Percentiles rank a stretch among this genome's conserved stretches.
Evolutionary conservation across 2,329 filamentous ascomycete species (phyloP).

Genomic region (Alternaria gaisen): DNA sequence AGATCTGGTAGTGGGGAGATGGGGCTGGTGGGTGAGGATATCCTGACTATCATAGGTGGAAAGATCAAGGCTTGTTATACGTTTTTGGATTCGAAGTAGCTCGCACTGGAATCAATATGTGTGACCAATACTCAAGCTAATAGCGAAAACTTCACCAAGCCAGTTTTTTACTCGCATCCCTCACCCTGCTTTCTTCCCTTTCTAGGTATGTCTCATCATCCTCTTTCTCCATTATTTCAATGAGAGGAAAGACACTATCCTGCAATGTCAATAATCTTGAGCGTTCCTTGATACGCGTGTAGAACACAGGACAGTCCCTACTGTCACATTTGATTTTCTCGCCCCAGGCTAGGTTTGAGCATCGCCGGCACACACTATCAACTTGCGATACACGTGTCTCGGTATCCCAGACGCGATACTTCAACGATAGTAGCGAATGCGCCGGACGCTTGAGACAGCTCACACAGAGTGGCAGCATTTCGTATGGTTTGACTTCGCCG

Average conservation of each 20-base stretch:
- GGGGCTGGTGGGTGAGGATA: conserved; percentile 16
- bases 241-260: conserved; percentile 36
- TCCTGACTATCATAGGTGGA: conserved; percentile 17
- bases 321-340: conserved; percentile 90
- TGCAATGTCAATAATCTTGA: conserved; percentile 33
- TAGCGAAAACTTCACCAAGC: neutral
- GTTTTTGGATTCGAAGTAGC: conserved; percentile 17
- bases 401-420: conserved; percentile 67
- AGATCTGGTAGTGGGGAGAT: neutral
- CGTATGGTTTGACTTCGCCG: conserved; percentile 27
- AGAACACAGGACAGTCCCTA: conserved; percentile 92
- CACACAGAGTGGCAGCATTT: conserved; percentile 63
- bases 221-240: conserved; percentile 38
- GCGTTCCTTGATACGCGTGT: conserved; percentile 73
- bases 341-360: conserved; percentile 74
- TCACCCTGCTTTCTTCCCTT: neutral
- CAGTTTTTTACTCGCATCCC: neutral
- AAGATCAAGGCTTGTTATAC: conserved; percentile 21
- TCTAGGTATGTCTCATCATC: neutral
- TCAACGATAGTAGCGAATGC: conserved; percentile 70
- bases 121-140: neutral
- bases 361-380: conserved; percentile 78
- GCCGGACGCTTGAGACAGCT: conserved; percentile 65
- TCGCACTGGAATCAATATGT: neutral
- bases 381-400: conserved; percentile 73